Conservation (phyloP, 371 early-diverging fungal species). For the Rhizomucor miehei region DNA sequence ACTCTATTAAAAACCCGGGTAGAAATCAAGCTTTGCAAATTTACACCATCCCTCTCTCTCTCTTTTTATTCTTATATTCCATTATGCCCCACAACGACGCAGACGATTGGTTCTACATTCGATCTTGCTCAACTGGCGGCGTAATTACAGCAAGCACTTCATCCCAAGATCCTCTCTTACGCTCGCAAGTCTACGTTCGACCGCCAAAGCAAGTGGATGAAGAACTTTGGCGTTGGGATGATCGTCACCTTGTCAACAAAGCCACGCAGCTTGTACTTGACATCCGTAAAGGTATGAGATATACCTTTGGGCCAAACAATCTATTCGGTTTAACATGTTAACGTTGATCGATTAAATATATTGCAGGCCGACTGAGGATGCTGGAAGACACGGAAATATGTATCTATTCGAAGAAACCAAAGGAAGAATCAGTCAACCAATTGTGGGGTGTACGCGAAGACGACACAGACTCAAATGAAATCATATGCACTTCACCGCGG, state of each 20-base stretch:
- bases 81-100: constrained; percentile 5
- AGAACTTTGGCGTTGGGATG: constrained; percentile 49
- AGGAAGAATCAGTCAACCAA: constrained; percentile 39
- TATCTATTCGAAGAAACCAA: constrained; percentile 31
- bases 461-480: constrained; percentile 18
- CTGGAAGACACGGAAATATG: constrained; percentile 53
- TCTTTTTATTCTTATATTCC: constrained; percentile 6
- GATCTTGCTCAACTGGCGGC: constrained; percentile 28
- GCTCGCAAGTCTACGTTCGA: constrained; percentile 39
- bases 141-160: constrained; percentile 28
- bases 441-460: constrained; percentile 34
- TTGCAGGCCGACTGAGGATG: constrained; percentile 38
- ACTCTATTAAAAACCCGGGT: too few species aligned
- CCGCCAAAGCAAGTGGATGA: constrained; percentile 25
- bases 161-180: constrained; percentile 10
- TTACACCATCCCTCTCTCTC: too few species aligned
- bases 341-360: not conserved
- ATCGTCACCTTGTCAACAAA: constrained; percentile 36
- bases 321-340: not conserved
- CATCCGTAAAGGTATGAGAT: constrained; percentile 44
- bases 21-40: too few species aligned
- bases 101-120: constrained; percentile 40
- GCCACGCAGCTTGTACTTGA: constrained; percentile 39
- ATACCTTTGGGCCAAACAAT: too few species aligned
- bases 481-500: too few species aligned